Conservation (phyloP, 2,329 filamentous ascomycete species). For the Talaromyces sp. region DNA sequence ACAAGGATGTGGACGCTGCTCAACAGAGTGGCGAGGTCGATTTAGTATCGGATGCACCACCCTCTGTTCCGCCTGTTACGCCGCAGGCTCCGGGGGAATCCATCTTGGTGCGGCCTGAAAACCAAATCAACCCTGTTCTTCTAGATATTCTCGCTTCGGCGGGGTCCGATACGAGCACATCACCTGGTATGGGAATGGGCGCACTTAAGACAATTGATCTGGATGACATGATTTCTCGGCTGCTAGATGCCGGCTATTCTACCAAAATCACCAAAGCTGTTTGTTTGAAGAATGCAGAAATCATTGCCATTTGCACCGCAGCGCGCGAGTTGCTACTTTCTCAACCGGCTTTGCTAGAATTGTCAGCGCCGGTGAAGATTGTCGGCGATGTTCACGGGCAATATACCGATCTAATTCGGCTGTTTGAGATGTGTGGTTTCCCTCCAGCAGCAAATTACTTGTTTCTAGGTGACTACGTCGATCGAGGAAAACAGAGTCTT, state of each 20-base stretch:
- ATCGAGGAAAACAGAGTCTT: constrained; percentile 90
- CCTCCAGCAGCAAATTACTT: constrained; percentile 89
- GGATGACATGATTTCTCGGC: constrained; percentile 93
- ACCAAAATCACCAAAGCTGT: constrained; percentile 98
- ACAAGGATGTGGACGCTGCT: constrained; percentile 75
- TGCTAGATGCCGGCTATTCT: constrained; percentile 91
- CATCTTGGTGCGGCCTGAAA: constrained; percentile 80
- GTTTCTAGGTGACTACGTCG: constrained; percentile 94
- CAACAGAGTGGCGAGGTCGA: constrained; percentile 89
- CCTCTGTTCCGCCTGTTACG: constrained; percentile 58
- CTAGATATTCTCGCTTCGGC: constrained; percentile 51
- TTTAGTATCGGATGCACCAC: constrained; percentile 87
- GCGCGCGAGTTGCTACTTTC: constrained; percentile 86
- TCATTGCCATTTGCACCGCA: constrained; percentile 86
- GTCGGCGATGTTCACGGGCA: constrained; percentile 96
- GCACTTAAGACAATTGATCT: constrained; percentile 91
- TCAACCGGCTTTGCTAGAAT: constrained; percentile 86
- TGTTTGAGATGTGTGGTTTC: constrained; percentile 99
- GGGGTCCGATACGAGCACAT: constrained; percentile 44
- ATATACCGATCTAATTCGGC: constrained; percentile 90
- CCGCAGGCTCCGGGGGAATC: constrained; percentile 77
- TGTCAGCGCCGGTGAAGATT: constrained; percentile 94
- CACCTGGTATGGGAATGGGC: constrained; percentile 73
- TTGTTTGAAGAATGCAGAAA: constrained; percentile 96
- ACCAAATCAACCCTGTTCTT: constrained; percentile 63